These are phyloP conservation scores for Carpediemonas membranifera DNA, from an alignment of 78 protist species.

Conservation along the genomic window DNA sequence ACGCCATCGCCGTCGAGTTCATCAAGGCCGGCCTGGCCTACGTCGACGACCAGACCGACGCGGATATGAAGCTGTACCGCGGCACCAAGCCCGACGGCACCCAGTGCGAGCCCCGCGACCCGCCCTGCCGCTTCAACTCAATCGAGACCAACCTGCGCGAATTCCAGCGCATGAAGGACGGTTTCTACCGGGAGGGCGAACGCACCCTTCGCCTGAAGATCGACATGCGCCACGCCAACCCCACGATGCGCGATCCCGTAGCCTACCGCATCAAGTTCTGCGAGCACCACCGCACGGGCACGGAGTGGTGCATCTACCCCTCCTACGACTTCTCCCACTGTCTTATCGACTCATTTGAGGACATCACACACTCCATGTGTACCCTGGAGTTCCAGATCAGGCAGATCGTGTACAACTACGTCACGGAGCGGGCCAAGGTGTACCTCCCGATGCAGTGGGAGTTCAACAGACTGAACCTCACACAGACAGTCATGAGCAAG, in stretches of 20 bases:
- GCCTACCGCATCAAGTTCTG: constrained; percentile 76
- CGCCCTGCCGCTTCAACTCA: constrained; percentile 77
- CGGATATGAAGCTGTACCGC: constrained; percentile 39
- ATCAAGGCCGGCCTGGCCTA: constrained; percentile 78
- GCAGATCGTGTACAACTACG: constrained; percentile 80
- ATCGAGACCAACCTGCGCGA: constrained; percentile 70
- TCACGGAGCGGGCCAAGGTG: constrained; percentile 59
- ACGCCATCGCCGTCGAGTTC: constrained; percentile 77
- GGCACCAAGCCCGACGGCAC: neutral
- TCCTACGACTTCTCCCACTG: constrained; percentile 95
- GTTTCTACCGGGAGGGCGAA: constrained; percentile 74
- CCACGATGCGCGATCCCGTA: constrained; percentile 24
- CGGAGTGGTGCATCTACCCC: constrained; percentile 93
- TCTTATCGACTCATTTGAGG: constrained; percentile 83
- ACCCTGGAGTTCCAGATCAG: constrained; percentile 82
- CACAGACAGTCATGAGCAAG: constrained; percentile 78
- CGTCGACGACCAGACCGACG: constrained; percentile 71
- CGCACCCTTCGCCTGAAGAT: constrained; percentile 78
- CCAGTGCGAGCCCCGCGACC: neutral
- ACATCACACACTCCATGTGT: constrained; percentile 95
- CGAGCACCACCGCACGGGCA: constrained; percentile 71
- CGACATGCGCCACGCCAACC: constrained; percentile 62
- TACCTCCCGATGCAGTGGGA: constrained; percentile 94
- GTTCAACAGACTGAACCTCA: constrained; percentile 72
- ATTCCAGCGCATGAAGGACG: constrained; percentile 82